phyloP scores from a whole-genome alignment of 495 filamentous ascomycete genomes.

The Articulospora tetracladia region DNA sequence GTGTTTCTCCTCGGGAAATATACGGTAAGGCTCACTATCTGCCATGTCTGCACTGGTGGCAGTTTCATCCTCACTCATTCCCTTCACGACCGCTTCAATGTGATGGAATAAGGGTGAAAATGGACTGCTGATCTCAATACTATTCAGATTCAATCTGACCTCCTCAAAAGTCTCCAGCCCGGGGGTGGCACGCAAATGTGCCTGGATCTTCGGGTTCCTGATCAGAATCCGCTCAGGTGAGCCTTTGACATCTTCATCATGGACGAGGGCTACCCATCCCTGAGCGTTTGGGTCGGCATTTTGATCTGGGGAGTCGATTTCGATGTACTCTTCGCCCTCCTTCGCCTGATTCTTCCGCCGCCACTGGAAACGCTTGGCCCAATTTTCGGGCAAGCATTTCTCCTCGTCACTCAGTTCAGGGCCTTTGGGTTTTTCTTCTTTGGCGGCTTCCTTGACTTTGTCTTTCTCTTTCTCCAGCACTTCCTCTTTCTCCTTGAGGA shows the following conservation, averaged over 20 bases:
- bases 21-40: constrained; percentile 3
- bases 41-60: neutral
- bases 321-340: constrained; percentile 5
- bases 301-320: constrained; percentile 1
- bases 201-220: constrained; percentile 1
- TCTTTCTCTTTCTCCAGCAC: neutral
- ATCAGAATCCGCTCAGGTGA: constrained; percentile 3
- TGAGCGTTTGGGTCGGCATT: neutral
- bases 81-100: neutral
- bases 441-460: neutral
- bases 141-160: constrained; percentile 3
- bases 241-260: constrained; percentile 6
- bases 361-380: constrained; percentile 2
- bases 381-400: neutral
- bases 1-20: too few relatives aligned
- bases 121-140: constrained; percentile 1
- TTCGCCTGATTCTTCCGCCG: neutral
- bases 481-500: constrained; percentile 3
- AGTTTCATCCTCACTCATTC: neutral
- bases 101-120: constrained; percentile 5
- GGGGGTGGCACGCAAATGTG: neutral
- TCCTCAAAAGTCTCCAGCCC: constrained; percentile 6
- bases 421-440: neutral
- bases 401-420: neutral
- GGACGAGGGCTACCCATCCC: neutral